Base-by-base conservation (phyloP, 2,329 filamentous ascomycete species). In the Clarireedia homoeocarpa region DNA sequence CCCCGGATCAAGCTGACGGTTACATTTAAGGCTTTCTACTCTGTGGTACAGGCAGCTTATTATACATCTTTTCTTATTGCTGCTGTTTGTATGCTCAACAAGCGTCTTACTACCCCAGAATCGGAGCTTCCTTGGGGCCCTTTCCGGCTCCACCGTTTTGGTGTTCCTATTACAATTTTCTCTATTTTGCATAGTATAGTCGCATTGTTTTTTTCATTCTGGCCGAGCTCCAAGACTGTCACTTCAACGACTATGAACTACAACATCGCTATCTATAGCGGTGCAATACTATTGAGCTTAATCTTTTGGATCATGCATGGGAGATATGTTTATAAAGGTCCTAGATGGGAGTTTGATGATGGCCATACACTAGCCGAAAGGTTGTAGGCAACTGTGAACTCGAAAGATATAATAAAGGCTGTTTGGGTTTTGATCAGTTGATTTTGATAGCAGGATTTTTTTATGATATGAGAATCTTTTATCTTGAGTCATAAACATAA, bases 81-180 rank as follows among this genome's bases (percentile, higher is more conserved):
- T 7, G 55, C 49, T 0, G 17, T 30, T 17, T 44, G 53, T 6
- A 57, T 57, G 55, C 38, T 53, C 9, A 17, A 53, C 26, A 53
- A 57, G 26, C 42, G 55, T 14, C 24, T 57, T 2, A 53, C 49
- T 5, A 53, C 50, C 14, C 55, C 50, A 23, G 20, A 15, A 14
- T 30, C 44, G 2, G 55, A 53, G 5, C 38, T 57, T 24, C 49
- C 23, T 3, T 57, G 55, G 55, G 55, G 55, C 9, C 55, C 55
- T n/a, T 57, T 57, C 45, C 46, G 44, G 10, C 6, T 57, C 5
- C 44, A 50, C 10, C 23, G n/a, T 27, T 26, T 44, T 14, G 55
- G 50, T 7, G 45, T 53, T 26, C 50, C 50, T 5, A 30, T 57
- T 10, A 57, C 55, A 10, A 36, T 57, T 36, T 40, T 20, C 15